phyloP scores from a whole-genome alignment of 257 asterid genomes.

The Solanum peruvianum region DNA sequence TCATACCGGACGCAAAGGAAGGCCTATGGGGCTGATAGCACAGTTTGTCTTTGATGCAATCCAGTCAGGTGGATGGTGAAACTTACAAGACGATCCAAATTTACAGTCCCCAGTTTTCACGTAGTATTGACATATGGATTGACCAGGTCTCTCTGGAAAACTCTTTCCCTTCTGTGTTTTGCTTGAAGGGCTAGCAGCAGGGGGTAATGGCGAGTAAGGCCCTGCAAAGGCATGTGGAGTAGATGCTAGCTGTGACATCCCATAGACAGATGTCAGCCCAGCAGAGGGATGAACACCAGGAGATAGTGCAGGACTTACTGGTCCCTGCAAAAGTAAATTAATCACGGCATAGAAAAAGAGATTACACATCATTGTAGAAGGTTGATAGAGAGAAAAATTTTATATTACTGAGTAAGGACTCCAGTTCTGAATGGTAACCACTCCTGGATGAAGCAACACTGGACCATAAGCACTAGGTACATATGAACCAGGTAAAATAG shows the following conservation, averaged over 20 bases:
- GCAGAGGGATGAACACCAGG: constrained; percentile 48
- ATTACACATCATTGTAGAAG: not conserved
- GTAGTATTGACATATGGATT: constrained; percentile 67
- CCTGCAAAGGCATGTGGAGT: constrained; percentile 45
- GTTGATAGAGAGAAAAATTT: not conserved
- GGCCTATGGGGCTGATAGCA: constrained; percentile 66
- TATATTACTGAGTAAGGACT: constrained; percentile 49
- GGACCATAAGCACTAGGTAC: constrained; percentile 69
- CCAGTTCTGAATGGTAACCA: constrained; percentile 70
- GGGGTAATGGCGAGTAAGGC: constrained; percentile 31
- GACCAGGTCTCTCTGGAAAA: constrained; percentile 77
- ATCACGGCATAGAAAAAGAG: not conserved
- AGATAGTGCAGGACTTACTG: constrained; percentile 53
- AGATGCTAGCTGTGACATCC: constrained; percentile 47
- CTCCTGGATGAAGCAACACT: constrained; percentile 63
- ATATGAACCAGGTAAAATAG: constrained; percentile 56
- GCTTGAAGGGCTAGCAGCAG: constrained; percentile 33
- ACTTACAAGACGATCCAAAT: constrained; percentile 72
- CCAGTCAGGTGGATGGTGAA: constrained; percentile 74
- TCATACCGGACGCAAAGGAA: constrained; percentile 86
- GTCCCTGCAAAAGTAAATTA: constrained; percentile 40
- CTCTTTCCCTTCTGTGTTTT: constrained; percentile 24
- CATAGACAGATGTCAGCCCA: constrained; percentile 47
- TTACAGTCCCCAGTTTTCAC: constrained; percentile 89
- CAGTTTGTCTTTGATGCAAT: constrained; percentile 23